Evolutionary conservation across 108 stramenopile species (phyloP).

Genomic region (Nitzschia sp.): DNA sequence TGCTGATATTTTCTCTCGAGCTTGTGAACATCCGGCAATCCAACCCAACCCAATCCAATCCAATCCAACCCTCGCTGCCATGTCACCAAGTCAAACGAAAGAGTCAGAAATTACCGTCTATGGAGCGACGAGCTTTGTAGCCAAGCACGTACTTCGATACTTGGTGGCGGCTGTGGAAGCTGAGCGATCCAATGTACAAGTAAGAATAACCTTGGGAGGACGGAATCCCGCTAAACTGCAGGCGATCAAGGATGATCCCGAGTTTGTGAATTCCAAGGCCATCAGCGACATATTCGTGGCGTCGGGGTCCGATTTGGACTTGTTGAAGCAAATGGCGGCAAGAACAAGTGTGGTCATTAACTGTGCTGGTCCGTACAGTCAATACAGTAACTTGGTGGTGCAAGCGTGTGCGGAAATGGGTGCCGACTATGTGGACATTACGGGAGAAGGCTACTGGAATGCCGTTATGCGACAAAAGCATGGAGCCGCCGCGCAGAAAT

Average conservation of each 20-base stretch:
- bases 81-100: no score
- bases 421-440: slow-evolving; percentile 91
- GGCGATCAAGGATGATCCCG: slow-evolving; percentile 17
- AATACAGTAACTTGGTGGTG: slow-evolving; percentile 76
- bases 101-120: slow-evolving; percentile 50
- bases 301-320: slow-evolving; percentile 22
- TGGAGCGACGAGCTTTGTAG: slow-evolving; percentile 55
- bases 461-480: slow-evolving; percentile 65
- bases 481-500: slow-evolving; percentile 44
- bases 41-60: no score
- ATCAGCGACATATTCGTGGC: slow-evolving; percentile 34
- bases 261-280: neutral
- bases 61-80: no score
- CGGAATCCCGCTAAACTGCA: slow-evolving; percentile 37
- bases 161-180: slow-evolving; percentile 19
- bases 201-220: slow-evolving; percentile 44
- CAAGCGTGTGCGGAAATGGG: slow-evolving; percentile 76
- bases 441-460: slow-evolving; percentile 90
- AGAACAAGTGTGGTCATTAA: slow-evolving; percentile 69
- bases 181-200: slow-evolving; percentile 1
- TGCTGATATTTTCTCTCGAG: no score
- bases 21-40: no score
- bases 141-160: slow-evolving; percentile 38
- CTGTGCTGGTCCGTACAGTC: slow-evolving; percentile 87
- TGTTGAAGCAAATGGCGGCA: slow-evolving; percentile 47